These are phyloP conservation scores for Holtermanniella nyarrowii DNA, from an alignment of 768 basidiomycete genomes.

Conservation along the genomic window DNA sequence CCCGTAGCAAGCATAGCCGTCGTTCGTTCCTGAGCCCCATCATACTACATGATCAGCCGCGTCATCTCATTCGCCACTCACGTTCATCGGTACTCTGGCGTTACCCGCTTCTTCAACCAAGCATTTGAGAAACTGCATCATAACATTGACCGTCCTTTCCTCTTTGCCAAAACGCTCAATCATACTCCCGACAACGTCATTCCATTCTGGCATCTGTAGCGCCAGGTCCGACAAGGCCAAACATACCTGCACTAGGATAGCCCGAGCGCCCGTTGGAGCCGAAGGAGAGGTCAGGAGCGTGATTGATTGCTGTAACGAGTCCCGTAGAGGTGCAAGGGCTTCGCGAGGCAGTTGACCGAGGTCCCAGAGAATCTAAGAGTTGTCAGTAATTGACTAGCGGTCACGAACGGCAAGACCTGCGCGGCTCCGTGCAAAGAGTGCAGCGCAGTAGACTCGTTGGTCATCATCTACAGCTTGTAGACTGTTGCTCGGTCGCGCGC, in stretches of 20 bases:
- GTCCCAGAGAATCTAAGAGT: constrained; percentile 80
- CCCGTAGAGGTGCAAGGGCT: constrained; percentile 67
- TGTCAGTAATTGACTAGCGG: not conserved
- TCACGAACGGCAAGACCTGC: not conserved
- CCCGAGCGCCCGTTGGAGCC: constrained; percentile 61
- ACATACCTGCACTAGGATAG: constrained; percentile 78
- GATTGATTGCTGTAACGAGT: constrained; percentile 72
- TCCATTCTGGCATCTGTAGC: constrained; percentile 72
- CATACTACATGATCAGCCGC: not conserved
- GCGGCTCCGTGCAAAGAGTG: not conserved
- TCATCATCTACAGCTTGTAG: not conserved
- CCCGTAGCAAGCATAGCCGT: not conserved
- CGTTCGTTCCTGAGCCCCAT: not conserved
- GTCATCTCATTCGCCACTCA: constrained; percentile 44
- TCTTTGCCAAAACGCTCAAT: constrained; percentile 76
- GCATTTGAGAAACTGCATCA: constrained; percentile 80
- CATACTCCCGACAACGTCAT: constrained; percentile 65
- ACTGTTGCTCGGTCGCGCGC: not conserved
- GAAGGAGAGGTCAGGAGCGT: constrained; percentile 46
- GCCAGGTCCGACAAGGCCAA: constrained; percentile 83
- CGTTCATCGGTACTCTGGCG: constrained; percentile 75
- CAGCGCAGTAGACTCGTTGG: not conserved
- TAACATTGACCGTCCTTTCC: constrained; percentile 66
- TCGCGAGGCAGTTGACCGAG: constrained; percentile 69
- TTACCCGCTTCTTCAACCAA: constrained; percentile 84